Base-by-base conservation (phyloP, 176 grass and related monocot genomes). In the Elaeis guineensis region DNA sequence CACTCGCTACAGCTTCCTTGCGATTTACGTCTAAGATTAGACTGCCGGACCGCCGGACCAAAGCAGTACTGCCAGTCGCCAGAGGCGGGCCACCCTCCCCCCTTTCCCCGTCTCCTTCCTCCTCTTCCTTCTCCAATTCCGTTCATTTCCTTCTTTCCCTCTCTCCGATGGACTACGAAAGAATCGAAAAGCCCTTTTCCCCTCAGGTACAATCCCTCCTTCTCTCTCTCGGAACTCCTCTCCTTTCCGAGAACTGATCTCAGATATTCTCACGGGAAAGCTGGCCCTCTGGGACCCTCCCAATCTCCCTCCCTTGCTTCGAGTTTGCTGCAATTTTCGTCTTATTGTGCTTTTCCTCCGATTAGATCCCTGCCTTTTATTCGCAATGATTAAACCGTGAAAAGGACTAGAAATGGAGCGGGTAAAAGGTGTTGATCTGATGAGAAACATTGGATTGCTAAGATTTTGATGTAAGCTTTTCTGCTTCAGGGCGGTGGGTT, bases 181-280 rank as follows among this genome's bases (percentile, higher is more conserved):
- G 90, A 67, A 90, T 95, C 75, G 76, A 90, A 82, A 90, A 95
- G 66, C 90, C 86, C 16, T 80, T 83, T 62, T 55, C 85, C 65
- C 58, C 73, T 15, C 87, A 89, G 87, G 87, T 72, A 67, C 8
- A n/a, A 0, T 9, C 59, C 25, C 39, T 2, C 26, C 28, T 18
- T 70, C n/a, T 26, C 21, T 23, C 25, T 56, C 4, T 62, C 55
- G 28, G 57, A 48, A 23, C 18, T 44, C 30, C 8, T 62, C 24
- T 62, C 50, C 19, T n/a, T 15, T 51, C 24, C 59, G 49, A 48
- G 52, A 52, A 54, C 51, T 39, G 51, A 16, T 56, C 26, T 48
- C 26, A 39, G 51, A 39, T 52, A 68, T 68, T 56, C 14, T 17
- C 65, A 39, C 30, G 6, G 18, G 25, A 57, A 68, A 68, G 25